These are phyloP conservation scores for Leccinum griseonigrum DNA, from an alignment of 1,284 basidiomycete genomes.

Conservation along the genomic window DNA sequence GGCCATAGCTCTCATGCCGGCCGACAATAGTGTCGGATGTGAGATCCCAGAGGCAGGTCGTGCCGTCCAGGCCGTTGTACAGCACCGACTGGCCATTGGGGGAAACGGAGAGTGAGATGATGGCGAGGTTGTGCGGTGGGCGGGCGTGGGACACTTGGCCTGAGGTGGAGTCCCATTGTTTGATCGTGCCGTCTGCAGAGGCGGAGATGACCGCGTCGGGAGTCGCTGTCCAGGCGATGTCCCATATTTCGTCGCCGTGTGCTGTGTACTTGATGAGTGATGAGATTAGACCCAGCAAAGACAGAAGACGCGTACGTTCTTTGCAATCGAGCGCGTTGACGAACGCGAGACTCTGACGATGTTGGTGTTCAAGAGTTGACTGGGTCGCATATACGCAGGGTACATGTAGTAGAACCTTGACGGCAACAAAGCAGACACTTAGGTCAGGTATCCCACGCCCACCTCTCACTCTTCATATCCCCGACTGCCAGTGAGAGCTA, in stretches of 20 bases:
- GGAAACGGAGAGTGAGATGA: conserved; percentile 69
- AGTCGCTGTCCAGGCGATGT: conserved; percentile 70
- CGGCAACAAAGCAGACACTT: conserved; percentile 23
- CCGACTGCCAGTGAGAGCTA: conserved; percentile 75
- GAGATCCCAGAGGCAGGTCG: conserved; percentile 71
- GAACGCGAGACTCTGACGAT: conserved; percentile 65
- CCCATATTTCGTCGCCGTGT: conserved; percentile 84
- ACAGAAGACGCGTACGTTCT: conserved; percentile 55
- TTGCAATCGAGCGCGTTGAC: conserved; percentile 66
- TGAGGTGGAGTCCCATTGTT: conserved; percentile 63
- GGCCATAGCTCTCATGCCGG: conserved; percentile 70
- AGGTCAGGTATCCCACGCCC: conserved; percentile 62
- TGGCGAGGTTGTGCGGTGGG: conserved; percentile 70
- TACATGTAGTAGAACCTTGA: conserved; percentile 24
- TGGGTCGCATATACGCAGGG: background rate
- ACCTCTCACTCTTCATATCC: conserved; percentile 65
- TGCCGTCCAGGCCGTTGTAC: conserved; percentile 79
- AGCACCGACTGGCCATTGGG: conserved; percentile 62
- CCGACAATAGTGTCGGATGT: conserved; percentile 55
- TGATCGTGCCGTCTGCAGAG: conserved; percentile 73
- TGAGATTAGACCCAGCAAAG: background rate
- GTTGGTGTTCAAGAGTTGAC: background rate
- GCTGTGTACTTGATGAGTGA: conserved; percentile 40
- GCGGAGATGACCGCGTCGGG: conserved; percentile 64
- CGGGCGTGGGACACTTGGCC: conserved; percentile 65